Conservation (phyloP, 164 flowering plant genomes). For the Pachysandra terminalis region DNA sequence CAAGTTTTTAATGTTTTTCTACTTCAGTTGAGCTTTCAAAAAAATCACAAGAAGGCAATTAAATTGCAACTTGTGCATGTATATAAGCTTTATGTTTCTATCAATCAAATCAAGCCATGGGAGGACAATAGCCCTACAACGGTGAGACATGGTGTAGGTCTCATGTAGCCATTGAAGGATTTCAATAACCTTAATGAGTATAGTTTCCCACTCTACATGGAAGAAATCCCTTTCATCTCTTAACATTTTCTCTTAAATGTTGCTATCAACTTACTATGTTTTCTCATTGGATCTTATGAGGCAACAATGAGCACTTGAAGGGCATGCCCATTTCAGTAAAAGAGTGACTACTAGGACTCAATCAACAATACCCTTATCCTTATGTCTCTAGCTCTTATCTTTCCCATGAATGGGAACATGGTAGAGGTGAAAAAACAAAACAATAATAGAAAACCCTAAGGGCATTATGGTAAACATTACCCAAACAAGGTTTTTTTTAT, state of each 20-base stretch:
- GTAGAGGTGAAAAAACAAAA: too few relatives aligned
- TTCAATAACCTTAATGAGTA: too few relatives aligned
- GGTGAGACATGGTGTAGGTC: conserved; percentile 10
- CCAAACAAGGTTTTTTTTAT: conserved; percentile 6
- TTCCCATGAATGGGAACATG: not conserved
- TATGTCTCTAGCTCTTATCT: not conserved
- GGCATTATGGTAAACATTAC: not conserved
- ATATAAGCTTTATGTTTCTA: conserved; percentile 9
- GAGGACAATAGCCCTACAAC: not conserved
- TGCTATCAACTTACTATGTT: conserved; percentile 19
- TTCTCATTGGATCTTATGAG: not conserved
- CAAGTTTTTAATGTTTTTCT: too few relatives aligned
- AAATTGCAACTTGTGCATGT: not conserved
- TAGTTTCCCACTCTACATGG: not conserved
- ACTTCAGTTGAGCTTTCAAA: too few relatives aligned
- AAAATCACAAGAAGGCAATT: too few relatives aligned
- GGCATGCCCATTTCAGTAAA: too few relatives aligned
- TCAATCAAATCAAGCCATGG: conserved; percentile 17
- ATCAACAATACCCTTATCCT: not conserved
- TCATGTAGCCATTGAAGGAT: not conserved
- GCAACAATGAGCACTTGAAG: not conserved
- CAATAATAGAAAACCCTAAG: not conserved
- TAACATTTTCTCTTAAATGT: conserved; percentile 6
- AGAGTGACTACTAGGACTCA: not conserved
- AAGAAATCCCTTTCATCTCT: not conserved